These are phyloP conservation scores for Amyloporia xantha DNA, from an alignment of 768 basidiomycete species.

Conservation along the genomic window DNA sequence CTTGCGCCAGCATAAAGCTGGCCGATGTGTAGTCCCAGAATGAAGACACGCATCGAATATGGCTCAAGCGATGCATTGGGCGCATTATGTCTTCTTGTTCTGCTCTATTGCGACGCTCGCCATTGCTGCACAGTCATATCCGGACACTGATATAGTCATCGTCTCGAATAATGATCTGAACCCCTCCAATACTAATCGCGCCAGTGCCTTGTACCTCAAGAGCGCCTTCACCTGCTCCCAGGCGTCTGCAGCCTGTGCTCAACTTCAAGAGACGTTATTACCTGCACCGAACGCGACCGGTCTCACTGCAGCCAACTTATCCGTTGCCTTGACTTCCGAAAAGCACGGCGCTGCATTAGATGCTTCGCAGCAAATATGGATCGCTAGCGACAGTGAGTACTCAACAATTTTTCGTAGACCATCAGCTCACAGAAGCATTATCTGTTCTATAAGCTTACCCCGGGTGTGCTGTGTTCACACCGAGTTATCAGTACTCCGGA, in stretches of 20 bases:
- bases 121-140: too few relatives aligned
- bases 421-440: not conserved
- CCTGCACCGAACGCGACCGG: not conserved
- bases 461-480: slow-evolving; percentile 1
- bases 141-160: slow-evolving; percentile 1
- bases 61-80: too few relatives aligned
- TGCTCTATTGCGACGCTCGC: too few relatives aligned
- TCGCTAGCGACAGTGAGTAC: not conserved
- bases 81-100: too few relatives aligned
- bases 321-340: not conserved
- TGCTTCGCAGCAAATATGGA: not conserved
- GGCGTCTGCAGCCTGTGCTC: not conserved
- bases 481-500: slow-evolving; percentile 1
- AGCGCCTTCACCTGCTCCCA: not conserved
- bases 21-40: too few relatives aligned
- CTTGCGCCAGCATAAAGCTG: not conserved
- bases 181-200: not conserved
- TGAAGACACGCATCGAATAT: too few relatives aligned
- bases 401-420: not conserved
- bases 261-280: not conserved
- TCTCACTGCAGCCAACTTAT: not conserved
- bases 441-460: not conserved
- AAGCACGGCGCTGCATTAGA: not conserved
- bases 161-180: slow-evolving; percentile 2
- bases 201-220: not conserved